Evolutionary conservation across 257 asterid genomes (phyloP).

Genomic region (Leptodermis oblonga): DNA sequence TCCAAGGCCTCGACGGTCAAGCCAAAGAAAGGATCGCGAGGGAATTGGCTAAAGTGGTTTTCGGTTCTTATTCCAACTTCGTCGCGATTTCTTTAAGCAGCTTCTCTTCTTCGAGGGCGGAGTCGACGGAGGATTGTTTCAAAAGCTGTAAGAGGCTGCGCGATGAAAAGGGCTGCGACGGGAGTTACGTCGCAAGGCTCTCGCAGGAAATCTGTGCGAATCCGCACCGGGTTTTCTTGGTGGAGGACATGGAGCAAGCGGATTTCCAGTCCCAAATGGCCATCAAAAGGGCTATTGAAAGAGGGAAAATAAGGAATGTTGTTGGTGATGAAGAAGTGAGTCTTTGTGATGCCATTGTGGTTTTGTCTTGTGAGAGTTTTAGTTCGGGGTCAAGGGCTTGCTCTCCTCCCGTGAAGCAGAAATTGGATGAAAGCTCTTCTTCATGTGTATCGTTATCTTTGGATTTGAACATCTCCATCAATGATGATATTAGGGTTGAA

Average conservation of each 20-base stretch:
- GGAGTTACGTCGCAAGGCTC: constrained; percentile 42
- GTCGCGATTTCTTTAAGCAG: constrained; percentile 38
- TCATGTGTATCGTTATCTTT: constrained; percentile 32
- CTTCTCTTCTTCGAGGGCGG: constrained; percentile 30
- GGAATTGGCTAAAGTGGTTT: constrained; percentile 67
- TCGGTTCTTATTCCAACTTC: constrained; percentile 56
- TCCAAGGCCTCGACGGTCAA: constrained; percentile 50
- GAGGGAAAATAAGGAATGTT: constrained; percentile 34
- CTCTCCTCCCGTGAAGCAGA: constrained; percentile 38
- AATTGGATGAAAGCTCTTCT: constrained; percentile 17
- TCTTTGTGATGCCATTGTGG: constrained; percentile 61
- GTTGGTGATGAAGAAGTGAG: constrained; percentile 48
- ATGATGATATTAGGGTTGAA: constrained; percentile 24
- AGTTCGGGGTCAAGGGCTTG: constrained; percentile 39
- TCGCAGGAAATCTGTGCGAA: constrained; percentile 35
- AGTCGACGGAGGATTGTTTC: constrained; percentile 25
- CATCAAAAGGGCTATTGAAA: constrained; percentile 52
- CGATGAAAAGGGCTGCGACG: constrained; percentile 36
- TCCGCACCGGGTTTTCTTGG: constrained; percentile 62
- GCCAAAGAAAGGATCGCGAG: constrained; percentile 58
- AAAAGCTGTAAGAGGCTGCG: constrained; percentile 46
- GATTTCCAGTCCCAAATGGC: constrained; percentile 42
- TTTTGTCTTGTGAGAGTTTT: constrained; percentile 51
- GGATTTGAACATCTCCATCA: constrained; percentile 57
- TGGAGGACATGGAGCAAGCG: constrained; percentile 56